Evolutionary conservation across 148 eudicot genomes (phyloP).

Genomic region (Rhododendron ferrugineum): DNA sequence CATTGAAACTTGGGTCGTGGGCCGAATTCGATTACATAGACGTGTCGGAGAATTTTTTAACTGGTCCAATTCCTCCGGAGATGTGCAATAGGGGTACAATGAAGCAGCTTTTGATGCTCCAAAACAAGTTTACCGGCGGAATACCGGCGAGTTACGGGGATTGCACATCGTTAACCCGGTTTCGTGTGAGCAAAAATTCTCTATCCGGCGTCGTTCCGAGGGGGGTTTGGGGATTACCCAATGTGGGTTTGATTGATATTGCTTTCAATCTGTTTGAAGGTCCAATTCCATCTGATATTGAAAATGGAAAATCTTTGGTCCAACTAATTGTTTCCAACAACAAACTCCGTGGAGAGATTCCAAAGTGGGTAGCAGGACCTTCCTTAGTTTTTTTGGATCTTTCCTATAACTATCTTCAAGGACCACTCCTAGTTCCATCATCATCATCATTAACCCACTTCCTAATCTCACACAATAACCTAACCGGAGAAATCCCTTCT

Average conservation of each 20-base stretch:
- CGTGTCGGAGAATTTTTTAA: slow-evolving; percentile 58
- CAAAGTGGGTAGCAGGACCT: neutral
- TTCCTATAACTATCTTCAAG: neutral
- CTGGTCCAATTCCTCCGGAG: slow-evolving; percentile 78
- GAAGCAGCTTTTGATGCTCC: slow-evolving; percentile 52
- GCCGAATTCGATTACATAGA: slow-evolving; percentile 73
- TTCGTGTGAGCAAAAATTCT: slow-evolving; percentile 74
- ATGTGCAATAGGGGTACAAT: slow-evolving; percentile 77
- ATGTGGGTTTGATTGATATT: slow-evolving; percentile 52
- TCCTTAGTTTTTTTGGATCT: neutral
- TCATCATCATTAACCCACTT: too few species aligned
- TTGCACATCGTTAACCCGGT: slow-evolving; percentile 56
- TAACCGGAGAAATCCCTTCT: too few species aligned
- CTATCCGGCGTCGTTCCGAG: slow-evolving; percentile 70
- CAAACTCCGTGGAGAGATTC: neutral
- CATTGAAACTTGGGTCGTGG: slow-evolving; percentile 72
- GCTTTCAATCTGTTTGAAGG: slow-evolving; percentile 59
- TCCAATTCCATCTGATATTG: slow-evolving; percentile 42
- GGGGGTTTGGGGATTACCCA: slow-evolving; percentile 79
- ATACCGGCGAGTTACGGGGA: slow-evolving; percentile 60
- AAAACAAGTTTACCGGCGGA: slow-evolving; percentile 65
- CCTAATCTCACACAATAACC: too few species aligned
- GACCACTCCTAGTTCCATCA: too few species aligned
- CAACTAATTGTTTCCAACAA: slow-evolving; percentile 39
- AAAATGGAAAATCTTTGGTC: slow-evolving; percentile 39